These are phyloP conservation scores for Clarireedia hainanense DNA, from an alignment of 2,329 filamentous ascomycete species.

Conservation along the genomic window DNA sequence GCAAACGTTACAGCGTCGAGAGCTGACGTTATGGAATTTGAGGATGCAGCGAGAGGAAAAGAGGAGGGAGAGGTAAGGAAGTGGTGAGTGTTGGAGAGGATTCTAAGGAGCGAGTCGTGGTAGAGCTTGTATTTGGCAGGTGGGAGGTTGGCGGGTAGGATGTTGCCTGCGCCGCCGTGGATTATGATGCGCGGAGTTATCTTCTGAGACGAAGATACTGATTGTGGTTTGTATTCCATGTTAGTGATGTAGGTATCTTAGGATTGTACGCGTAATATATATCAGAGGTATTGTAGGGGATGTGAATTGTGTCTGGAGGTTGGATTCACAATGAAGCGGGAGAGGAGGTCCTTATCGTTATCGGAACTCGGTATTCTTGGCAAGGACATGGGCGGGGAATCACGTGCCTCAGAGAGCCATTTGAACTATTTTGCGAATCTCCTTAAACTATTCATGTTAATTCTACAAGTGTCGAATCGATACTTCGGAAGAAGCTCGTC, in stretches of 20 bases:
- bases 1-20: slow-evolving; percentile 70
- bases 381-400: too few species aligned
- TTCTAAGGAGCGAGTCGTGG: slow-evolving; percentile 51
- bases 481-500: too few species aligned
- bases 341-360: too few species aligned
- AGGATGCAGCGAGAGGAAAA: slow-evolving; percentile 45
- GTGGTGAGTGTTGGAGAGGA: slow-evolving; percentile 42
- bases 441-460: too few species aligned
- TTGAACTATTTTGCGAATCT: too few species aligned
- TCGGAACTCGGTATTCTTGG: too few species aligned
- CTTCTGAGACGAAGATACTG: background rate
- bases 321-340: too few species aligned
- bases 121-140: slow-evolving; percentile 51
- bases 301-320: too few species aligned
- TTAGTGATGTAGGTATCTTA: background rate
- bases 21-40: slow-evolving; percentile 37
- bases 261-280: too few species aligned
- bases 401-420: too few species aligned
- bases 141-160: slow-evolving; percentile 51
- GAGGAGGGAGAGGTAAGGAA: slow-evolving; percentile 45
- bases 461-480: too few species aligned
- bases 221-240: slow-evolving; percentile 14
- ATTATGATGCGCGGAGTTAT: slow-evolving; percentile 32
- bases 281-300: too few species aligned
- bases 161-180: slow-evolving; percentile 61